Conservation (phyloP, 2,329 filamentous ascomycete species). For the Gyromitra esculenta region DNA sequence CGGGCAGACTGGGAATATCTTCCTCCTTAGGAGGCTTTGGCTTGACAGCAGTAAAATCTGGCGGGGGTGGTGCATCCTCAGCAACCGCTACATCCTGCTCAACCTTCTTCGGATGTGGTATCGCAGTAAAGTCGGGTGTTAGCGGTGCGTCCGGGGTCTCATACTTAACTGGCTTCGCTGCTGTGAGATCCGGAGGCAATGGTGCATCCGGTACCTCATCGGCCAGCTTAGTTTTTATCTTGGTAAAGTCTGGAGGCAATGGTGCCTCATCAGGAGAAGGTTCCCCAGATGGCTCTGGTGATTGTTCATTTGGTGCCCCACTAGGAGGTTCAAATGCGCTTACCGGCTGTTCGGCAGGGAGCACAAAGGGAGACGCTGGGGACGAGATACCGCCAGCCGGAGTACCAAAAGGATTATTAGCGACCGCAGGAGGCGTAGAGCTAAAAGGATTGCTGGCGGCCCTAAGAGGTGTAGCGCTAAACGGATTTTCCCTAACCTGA, state of each 20-base stretch:
- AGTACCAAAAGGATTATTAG: slow-evolving; percentile 29
- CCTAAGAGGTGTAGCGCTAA: slow-evolving; percentile 12
- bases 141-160: slow-evolving; percentile 29
- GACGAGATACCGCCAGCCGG: slow-evolving; percentile 3
- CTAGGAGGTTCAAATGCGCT: slow-evolving; percentile 23
- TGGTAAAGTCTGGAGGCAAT: slow-evolving; percentile 32
- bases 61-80: slow-evolving; percentile 29
- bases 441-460: slow-evolving; percentile 25
- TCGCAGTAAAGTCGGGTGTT: slow-evolving; percentile 18
- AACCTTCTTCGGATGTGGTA: neutral
- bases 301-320: neutral
- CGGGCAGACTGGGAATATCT: slow-evolving; percentile 39
- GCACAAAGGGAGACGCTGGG: slow-evolving; percentile 6
- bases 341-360: neutral
- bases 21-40: slow-evolving; percentile 5
- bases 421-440: slow-evolving; percentile 8
- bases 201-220: slow-evolving; percentile 45
- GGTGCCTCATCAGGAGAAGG: slow-evolving; percentile 38
- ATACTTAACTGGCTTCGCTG: slow-evolving; percentile 3
- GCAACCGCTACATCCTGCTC: slow-evolving; percentile 2
- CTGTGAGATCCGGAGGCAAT: slow-evolving; percentile 46
- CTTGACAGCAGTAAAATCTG: slow-evolving; percentile 28
- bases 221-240: slow-evolving; percentile 2
- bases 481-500: slow-evolving; percentile 14
- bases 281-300: slow-evolving; percentile 2